Base-by-base conservation (phyloP, 305 asterid species). In the Fraxinus paxiana region DNA sequence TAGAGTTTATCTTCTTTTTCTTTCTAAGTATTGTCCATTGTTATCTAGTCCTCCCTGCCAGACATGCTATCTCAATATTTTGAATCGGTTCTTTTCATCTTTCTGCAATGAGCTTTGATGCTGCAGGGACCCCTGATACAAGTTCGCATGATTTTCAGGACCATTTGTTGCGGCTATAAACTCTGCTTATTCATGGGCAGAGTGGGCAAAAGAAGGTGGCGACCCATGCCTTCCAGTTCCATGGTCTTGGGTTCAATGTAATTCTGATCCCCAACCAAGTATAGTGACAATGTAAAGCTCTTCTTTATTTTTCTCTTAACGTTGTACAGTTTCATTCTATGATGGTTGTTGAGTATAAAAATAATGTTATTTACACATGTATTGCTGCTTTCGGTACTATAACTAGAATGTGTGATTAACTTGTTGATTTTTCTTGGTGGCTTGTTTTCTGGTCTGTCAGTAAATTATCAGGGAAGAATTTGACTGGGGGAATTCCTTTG, bases 151-250 rank as follows among this genome's bases (percentile, higher is more conserved):
- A 79, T 31, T 87, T 86, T 79, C 93, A 96, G 99, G 92, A 70
- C 88, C 92, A 71, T 72, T 88, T 83, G 84, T 94, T 87, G 89
- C 93, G 75, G 81, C 86, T 81, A 75, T 94, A 43, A 80, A 85
- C 28, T 83, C 89, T 37, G 80, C 84, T 34, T 89, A 87, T 87
- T 59, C 92, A 65, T 88, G 90, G 22, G 85, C 87, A 73, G 90
- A 81, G 76, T 96, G 97, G 99, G 97, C 95, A 43, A 88, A 84
- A 56, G 99, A 96, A 89, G 98, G 98, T 73, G 99, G 99, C 2
- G 99, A 96, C 74, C 98, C 98, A 3, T 96, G 99, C 90, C 87
- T 96, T 79, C 99, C 99, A 5, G 91, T 87, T 75, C 92, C 98
- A 80, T 94, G 98, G 98, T 90, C 99, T 63, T 96, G 98, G 99